A percentile compares a stretch with the other conserved stretches of the same genome.
These are phyloP conservation scores for Aspergillus cejpii DNA, from an alignment of 2,329 filamentous ascomycete species.

Conservation along the genomic window DNA sequence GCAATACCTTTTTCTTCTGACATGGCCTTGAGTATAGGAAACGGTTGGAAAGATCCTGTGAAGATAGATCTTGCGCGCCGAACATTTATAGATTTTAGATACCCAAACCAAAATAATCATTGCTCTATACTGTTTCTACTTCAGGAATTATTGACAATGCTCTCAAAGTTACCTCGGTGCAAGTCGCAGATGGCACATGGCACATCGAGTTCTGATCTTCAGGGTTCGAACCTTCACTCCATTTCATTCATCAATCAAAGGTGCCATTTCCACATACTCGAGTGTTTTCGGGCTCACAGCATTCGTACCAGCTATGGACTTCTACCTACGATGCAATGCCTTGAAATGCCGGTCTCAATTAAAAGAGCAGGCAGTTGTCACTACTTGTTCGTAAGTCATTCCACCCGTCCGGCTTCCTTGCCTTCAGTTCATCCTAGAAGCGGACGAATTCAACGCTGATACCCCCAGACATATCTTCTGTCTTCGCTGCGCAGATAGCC, in stretches of 20 bases:
- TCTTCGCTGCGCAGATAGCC: constrained; percentile 59
- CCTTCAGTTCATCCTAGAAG: constrained; percentile 4
- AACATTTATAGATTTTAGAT: constrained; percentile 11
- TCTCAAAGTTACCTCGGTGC: background rate
- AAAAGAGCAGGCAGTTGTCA: constrained; percentile 68
- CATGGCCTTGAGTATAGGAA: constrained; percentile 4
- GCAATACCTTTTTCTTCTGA: constrained; percentile 85
- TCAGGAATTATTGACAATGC: constrained; percentile 7
- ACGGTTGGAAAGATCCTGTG: constrained; percentile 7
- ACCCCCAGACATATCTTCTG: constrained; percentile 74
- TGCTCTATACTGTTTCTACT: background rate
- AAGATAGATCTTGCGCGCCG: constrained; percentile 6
- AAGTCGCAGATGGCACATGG: background rate
- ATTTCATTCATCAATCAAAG: constrained; percentile 8
- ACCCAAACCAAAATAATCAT: background rate
- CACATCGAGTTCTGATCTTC: background rate
- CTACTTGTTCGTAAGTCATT: constrained; percentile 68
- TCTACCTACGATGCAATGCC: constrained; percentile 69
- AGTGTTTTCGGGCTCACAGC: background rate
- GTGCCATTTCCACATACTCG: background rate
- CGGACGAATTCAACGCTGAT: constrained; percentile 7
- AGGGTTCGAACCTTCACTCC: background rate
- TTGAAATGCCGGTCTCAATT: constrained; percentile 67
- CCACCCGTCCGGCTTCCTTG: background rate
- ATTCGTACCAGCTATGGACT: constrained; percentile 55